These are phyloP conservation scores for Penicillium lividum DNA, from an alignment of 495 filamentous ascomycete genomes.

Conservation along the genomic window DNA sequence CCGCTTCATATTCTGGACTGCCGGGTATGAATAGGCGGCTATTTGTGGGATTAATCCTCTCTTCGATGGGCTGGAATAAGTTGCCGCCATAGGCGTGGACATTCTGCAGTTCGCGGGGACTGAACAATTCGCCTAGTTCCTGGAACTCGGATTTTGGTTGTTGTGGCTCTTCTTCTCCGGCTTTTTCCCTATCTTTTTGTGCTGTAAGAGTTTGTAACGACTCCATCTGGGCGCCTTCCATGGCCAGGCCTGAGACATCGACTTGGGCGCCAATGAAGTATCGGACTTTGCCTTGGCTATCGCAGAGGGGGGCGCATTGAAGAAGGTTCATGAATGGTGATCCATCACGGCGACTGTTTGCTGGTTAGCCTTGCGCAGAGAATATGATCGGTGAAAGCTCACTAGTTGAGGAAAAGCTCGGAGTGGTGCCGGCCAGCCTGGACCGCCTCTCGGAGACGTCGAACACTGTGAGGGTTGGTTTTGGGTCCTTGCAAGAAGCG, in stretches of 20 bases:
- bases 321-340: conserved; percentile 67
- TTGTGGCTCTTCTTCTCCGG: background rate
- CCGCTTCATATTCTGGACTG: conserved; percentile 19
- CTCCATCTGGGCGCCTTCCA: conserved; percentile 19
- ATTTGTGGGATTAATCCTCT: conserved; percentile 4
- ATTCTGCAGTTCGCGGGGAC: conserved; percentile 53
- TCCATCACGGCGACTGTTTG: conserved; percentile 56
- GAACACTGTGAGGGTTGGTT: conserved; percentile 50
- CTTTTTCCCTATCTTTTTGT: background rate
- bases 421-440: conserved; percentile 60
- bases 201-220: conserved; percentile 10
- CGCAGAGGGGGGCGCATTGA: conserved; percentile 58
- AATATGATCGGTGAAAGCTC: conserved; percentile 20
- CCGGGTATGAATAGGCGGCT: conserved; percentile 7
- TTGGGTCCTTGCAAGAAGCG: conserved; percentile 63
- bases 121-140: conserved; percentile 58
- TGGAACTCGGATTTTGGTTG: conserved; percentile 44
- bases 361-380: background rate
- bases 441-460: conserved; percentile 57
- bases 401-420: conserved; percentile 72
- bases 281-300: conserved; percentile 13
- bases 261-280: conserved; percentile 20
- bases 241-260: conserved; percentile 17
- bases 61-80: conserved; percentile 32
- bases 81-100: conserved; percentile 39